Evolutionary conservation across 805 yeast species (phyloP).

Genomic region (Kregervanrija delftensis): DNA sequence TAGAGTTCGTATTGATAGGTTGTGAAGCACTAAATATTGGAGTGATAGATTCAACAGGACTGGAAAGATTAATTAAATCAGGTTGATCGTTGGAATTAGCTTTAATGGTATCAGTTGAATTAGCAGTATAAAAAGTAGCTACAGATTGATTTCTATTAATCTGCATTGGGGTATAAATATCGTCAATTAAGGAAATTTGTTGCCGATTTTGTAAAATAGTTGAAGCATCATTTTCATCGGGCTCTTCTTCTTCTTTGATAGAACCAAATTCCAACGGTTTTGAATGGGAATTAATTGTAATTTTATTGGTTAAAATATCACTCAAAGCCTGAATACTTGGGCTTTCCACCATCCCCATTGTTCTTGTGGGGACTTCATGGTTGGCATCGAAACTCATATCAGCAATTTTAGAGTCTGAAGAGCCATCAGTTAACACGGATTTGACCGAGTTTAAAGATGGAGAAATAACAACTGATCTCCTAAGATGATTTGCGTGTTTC

Average conservation of each 20-base stretch:
- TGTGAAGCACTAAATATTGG: background rate
- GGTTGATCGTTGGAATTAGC: slow-evolving; percentile 12
- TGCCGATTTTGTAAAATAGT: background rate
- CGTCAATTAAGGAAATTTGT: slow-evolving; percentile 4
- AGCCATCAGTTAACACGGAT: slow-evolving; percentile 3
- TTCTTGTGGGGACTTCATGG: slow-evolving; percentile 25
- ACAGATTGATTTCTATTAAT: slow-evolving; percentile 17
- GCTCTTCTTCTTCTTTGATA: slow-evolving; percentile 14
- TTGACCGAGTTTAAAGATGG: slow-evolving; percentile 25
- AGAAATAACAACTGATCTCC: slow-evolving; percentile 27
- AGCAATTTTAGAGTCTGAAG: slow-evolving; percentile 1
- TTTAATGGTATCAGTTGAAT: slow-evolving; percentile 17
- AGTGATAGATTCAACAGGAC: slow-evolving; percentile 13
- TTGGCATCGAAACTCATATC: slow-evolving; percentile 1
- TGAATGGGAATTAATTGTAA: slow-evolving; percentile 1
- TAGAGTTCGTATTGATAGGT: background rate
- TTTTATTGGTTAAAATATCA: slow-evolving; percentile 25
- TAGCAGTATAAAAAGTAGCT: slow-evolving; percentile 26
- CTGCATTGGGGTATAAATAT: slow-evolving; percentile 1
- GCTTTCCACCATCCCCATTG: slow-evolving; percentile 27
- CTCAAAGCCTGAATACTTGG: slow-evolving; percentile 31
- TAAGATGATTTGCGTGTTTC: slow-evolving; percentile 24
- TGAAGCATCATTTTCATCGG: slow-evolving; percentile 10
- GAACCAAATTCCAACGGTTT: slow-evolving; percentile 8
- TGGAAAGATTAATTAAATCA: slow-evolving; percentile 25